phyloP scores from a whole-genome alignment of 495 filamentous ascomycete species.

The Trichoderma asperelloides region DNA sequence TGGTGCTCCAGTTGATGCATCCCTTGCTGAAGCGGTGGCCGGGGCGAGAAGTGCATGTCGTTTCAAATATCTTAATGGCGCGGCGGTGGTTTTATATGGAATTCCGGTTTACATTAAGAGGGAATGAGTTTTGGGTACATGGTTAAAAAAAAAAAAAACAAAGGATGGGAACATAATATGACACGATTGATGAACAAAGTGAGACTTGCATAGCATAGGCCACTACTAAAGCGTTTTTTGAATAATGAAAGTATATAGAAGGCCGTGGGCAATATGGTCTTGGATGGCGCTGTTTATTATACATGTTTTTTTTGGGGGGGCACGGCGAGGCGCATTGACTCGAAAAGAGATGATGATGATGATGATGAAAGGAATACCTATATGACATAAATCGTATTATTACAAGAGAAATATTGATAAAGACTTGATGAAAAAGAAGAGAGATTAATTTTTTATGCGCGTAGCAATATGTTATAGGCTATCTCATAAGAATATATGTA shows the following conservation, averaged over 20 bases:
- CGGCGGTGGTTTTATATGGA: constrained; percentile 88
- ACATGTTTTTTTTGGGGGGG: neutral
- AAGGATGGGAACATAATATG: neutral
- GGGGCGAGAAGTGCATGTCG: constrained; percentile 64
- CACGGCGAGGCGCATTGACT: neutral
- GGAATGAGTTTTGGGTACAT: neutral
- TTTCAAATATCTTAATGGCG: constrained; percentile 84
- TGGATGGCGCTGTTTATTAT: neutral
- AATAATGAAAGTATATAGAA: neutral
- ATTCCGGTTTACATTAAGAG: constrained; percentile 72
- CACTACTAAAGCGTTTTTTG: neutral
- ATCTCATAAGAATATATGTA: too few relatives aligned
- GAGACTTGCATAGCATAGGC: neutral
- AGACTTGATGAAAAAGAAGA: neutral
- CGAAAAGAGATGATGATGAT: neutral
- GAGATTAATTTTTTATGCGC: neutral
- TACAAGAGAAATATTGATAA: neutral
- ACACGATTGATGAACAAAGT: neutral
- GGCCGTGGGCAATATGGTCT: too few relatives aligned
- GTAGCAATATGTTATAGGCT: neutral
- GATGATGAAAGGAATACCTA: neutral
- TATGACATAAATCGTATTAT: neutral
- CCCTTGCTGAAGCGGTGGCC: constrained; percentile 71
- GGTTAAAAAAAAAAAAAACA: neutral
- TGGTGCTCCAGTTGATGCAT: constrained; percentile 17